Evolutionary conservation across 2,329 filamentous ascomycete species (phyloP).

Genomic region (Pyrenochaeta sp.): DNA sequence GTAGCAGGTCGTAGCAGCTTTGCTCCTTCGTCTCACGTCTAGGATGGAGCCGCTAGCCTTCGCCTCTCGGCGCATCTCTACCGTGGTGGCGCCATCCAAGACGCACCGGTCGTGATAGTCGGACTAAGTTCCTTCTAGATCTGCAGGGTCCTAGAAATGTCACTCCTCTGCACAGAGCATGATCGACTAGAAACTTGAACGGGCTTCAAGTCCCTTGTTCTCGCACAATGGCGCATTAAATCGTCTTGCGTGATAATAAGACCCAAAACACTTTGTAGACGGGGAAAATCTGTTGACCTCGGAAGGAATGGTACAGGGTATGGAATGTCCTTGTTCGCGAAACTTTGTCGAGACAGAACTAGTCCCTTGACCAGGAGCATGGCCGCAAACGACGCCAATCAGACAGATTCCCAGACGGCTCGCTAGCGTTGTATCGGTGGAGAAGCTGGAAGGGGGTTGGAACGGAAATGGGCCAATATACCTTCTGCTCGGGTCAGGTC

Average conservation of each 20-base stretch:
- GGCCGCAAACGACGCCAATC: slow-evolving; percentile 4
- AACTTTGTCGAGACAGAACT: slow-evolving; percentile 2
- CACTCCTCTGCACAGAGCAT: background rate
- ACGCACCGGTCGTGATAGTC: background rate
- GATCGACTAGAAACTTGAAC: background rate
- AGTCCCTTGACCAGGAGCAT: background rate
- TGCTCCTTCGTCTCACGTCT: slow-evolving; percentile 7
- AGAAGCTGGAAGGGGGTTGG: slow-evolving; percentile 9
- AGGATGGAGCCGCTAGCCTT: slow-evolving; percentile 5
- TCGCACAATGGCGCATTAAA: background rate
- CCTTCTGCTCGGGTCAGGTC: background rate
- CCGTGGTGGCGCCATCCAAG: background rate
- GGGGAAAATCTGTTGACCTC: background rate
- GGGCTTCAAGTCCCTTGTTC: background rate
- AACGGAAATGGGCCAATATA: background rate
- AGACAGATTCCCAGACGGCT: slow-evolving; percentile 3
- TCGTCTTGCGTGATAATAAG: background rate
- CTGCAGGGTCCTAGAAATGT: background rate
- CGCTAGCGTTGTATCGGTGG: slow-evolving; percentile 8
- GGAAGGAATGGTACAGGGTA: background rate
- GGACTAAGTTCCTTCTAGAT: background rate
- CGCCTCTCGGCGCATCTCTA: slow-evolving; percentile 13
- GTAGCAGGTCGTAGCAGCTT: background rate
- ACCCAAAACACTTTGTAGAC: background rate
- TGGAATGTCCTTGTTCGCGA: background rate